A percentile compares a stretch with the other conserved stretches of the same genome.
phyloP scores from a whole-genome alignment of 202 grass and related monocot genomes.

The Saccharum hybrid region DNA sequence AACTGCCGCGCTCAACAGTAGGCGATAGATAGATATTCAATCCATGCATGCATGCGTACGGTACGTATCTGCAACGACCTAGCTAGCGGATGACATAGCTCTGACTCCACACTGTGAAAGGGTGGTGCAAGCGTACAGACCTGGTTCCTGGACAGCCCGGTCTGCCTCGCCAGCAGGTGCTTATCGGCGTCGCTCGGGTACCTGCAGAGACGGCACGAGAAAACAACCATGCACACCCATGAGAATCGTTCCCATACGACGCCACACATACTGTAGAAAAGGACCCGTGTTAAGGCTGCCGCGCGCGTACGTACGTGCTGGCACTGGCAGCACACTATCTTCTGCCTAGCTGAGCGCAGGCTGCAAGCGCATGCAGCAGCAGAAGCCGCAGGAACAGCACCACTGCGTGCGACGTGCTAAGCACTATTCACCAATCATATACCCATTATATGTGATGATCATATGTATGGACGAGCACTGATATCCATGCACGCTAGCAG shows the following conservation, averaged over 20 bases:
- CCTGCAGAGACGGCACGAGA: constrained; percentile 56
- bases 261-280: not conserved
- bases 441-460: no score
- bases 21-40: not conserved
- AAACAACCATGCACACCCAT: constrained; percentile 19
- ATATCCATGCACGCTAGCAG: no score
- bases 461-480: no score
- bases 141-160: constrained; percentile 98
- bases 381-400: constrained; percentile 16
- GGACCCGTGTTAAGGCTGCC: constrained; percentile 39
- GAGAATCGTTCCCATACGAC: constrained; percentile 3
- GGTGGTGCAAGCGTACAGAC: constrained; percentile 61
- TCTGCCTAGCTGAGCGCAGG: not conserved
- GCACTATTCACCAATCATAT: constrained; percentile 60
- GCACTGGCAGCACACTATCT: constrained; percentile 18
- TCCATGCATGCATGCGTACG: not conserved
- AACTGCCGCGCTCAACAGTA: constrained; percentile 12
- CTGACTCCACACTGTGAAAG: not conserved
- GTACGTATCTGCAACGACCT: no score
- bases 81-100: not conserved
- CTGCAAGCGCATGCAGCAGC: not conserved
- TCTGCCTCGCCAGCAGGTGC: constrained; percentile 98
- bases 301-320: not conserved
- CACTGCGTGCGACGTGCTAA: not conserved
- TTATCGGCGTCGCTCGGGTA: constrained; percentile 99